Base-by-base conservation (phyloP, 257 asterid species). In the Primulina tabacum region DNA sequence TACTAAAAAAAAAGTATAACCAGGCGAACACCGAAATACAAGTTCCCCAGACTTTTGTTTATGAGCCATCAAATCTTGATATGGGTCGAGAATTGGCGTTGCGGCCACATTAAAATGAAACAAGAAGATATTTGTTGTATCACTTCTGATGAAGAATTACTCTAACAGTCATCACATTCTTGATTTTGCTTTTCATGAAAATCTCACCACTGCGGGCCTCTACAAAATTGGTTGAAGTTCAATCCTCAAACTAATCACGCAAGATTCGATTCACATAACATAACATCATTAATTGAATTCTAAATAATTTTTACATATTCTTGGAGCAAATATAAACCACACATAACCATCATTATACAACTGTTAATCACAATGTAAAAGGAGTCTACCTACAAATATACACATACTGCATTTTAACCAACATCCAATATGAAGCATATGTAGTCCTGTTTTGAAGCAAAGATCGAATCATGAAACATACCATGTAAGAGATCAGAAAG, bases 401-500 rank as follows among this genome's bases (percentile, higher is more conserved):
- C 11, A 57, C 29, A 35, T 68, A 37, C 52, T 50, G 17, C 3
- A 65, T 18, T 4, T 11, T 28, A 56, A 56, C 32, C 30, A 52
- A 30, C 52, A 67, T 5, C 72, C 33, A 6, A 65, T 11, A 64
- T 29, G 61, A 56, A 29, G 40, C 40, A 47, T 28, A 40, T 43
- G 35, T 43, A 20, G 50, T 30, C 18, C 4, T 2, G n/a, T 20
- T 60, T 61, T 24, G 14, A 53, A 14, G 53, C 62, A 20, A 56
- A 60, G 18, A 30, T 6, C 30, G 65, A 65, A 24, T 34, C 38
- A 7, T 18, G 56, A 62, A 28, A 59, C 77, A 73, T 81, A 94
- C 99, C 99, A 81, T 94, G 97, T 74, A 94, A 86, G 63, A 89
- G 92, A 76, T 88, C 98, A 74, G 80, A 76, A 61, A 94, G 98